Evolutionary conservation across 2,329 filamentous ascomycete species (phyloP).

Genomic region (Colletotrichum magnum): DNA sequence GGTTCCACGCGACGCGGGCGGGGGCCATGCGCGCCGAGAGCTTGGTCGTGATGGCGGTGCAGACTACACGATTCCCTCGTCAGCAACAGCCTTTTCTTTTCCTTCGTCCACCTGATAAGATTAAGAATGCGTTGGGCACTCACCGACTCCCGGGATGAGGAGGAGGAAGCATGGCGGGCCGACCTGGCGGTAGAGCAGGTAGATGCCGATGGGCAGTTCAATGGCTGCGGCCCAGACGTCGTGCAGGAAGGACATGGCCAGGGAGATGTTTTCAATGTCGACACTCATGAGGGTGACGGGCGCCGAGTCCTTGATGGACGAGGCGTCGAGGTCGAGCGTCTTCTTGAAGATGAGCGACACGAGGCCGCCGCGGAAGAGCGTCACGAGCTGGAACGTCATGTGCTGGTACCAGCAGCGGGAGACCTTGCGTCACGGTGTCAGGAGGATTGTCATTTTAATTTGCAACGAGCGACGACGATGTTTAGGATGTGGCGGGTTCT

Average conservation of each 20-base stretch:
- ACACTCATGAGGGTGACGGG: conserved; percentile 62
- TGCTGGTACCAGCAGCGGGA: conserved; percentile 49
- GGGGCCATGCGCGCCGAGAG: conserved; percentile 49
- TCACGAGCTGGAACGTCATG: conserved; percentile 52
- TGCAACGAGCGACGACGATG: no score
- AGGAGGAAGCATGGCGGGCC: conserved; percentile 49
- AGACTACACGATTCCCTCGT: conserved; percentile 56
- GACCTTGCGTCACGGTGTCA: conserved; percentile 1
- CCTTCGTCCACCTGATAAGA: background rate
- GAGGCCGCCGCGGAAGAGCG: conserved; percentile 53
- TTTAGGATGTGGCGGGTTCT: no score
- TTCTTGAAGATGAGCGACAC: conserved; percentile 65
- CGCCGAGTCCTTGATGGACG: conserved; percentile 51
- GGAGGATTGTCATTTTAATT: no score
- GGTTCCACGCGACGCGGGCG: conserved; percentile 55
- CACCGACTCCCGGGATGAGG: conserved; percentile 47
- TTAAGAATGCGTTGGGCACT: conserved; percentile 15
- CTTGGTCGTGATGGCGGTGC: conserved; percentile 13
- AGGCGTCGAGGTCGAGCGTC: conserved; percentile 52
- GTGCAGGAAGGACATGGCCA: conserved; percentile 47
- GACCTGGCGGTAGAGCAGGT: conserved; percentile 52
- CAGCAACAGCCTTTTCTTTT: background rate
- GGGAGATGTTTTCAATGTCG: conserved; percentile 56
- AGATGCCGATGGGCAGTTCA: conserved; percentile 55
- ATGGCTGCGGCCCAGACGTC: conserved; percentile 57